Conservation (phyloP, 495 filamentous ascomycete species). For the Annulohypoxylon stygium region DNA sequence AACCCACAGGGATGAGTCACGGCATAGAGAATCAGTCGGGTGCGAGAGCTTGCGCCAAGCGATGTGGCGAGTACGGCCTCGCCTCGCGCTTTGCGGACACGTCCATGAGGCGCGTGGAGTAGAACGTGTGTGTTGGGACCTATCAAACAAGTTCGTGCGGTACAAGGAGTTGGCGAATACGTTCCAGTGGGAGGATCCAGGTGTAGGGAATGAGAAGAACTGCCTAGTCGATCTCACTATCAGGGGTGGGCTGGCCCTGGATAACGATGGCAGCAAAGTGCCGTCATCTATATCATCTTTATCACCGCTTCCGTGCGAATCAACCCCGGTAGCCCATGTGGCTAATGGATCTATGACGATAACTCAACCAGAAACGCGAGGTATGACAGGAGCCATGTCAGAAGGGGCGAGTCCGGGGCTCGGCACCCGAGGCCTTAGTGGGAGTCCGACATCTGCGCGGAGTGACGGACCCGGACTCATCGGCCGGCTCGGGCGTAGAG, state of each 20-base stretch:
- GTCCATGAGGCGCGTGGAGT: slow-evolving; percentile 77
- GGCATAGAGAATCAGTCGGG: slow-evolving; percentile 62
- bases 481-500: slow-evolving; percentile 65
- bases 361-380: background rate
- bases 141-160: slow-evolving; percentile 40
- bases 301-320: background rate
- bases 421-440: slow-evolving; percentile 55
- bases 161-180: slow-evolving; percentile 46
- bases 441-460: slow-evolving; percentile 51
- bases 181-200: slow-evolving; percentile 59
- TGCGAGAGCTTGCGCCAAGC: slow-evolving; percentile 78
- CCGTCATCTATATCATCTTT: background rate
- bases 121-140: slow-evolving; percentile 70
- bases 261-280: slow-evolving; percentile 51
- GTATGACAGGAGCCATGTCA: background rate
- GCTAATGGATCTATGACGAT: slow-evolving; percentile 1
- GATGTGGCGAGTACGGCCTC: slow-evolving; percentile 81
- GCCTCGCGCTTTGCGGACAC: slow-evolving; percentile 89
- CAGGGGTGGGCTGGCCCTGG: slow-evolving; percentile 51
- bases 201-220: slow-evolving; percentile 55
- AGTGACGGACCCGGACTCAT: slow-evolving; percentile 58
- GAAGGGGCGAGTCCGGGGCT: slow-evolving; percentile 42
- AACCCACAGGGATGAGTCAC: slow-evolving; percentile 78
- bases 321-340: background rate
- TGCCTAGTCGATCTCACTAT: slow-evolving; percentile 59